phyloP scores from a whole-genome alignment of 176 grass and related monocot genomes.

The Sorghum bicolor region Sorghum_bicolor_NCBIv3 NC_012878.2:59002001-59002500 shows the following conservation, averaged over 20 bases:
- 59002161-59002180: conserved; percentile 30
- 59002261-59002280: background rate
- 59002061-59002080: background rate
- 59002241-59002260: background rate
- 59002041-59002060: background rate
- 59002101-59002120: background rate
- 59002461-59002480: no score
- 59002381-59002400: background rate
- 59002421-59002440: no score
- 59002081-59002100: background rate
- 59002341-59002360: background rate
- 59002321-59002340: background rate
- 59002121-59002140: background rate
- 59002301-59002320: background rate
- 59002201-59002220: background rate
- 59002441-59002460: no score
- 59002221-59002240: background rate
- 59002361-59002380: background rate
- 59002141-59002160: conserved; percentile 9
- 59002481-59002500: no score
- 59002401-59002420: background rate
- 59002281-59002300: background rate
- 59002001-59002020: conserved; percentile 69
- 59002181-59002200: conserved; percentile 4
- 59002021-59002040: background rate